Base-by-base conservation (phyloP, 2,329 filamentous ascomycete genomes). In the Davidsoniella virescens region DNA sequence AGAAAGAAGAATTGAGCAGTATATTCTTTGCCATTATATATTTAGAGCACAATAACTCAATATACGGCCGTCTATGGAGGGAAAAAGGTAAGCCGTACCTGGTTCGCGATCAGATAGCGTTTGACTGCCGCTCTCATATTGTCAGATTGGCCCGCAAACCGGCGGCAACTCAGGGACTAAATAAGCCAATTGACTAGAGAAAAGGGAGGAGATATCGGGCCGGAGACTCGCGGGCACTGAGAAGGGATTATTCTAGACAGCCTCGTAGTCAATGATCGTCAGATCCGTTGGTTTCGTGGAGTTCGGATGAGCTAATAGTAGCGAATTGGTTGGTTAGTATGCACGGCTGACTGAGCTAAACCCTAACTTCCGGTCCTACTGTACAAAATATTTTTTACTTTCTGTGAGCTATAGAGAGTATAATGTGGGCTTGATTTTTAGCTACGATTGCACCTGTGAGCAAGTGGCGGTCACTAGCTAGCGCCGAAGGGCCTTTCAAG, bases 101-200 rank as follows among this genome's bases (percentile, higher is more conserved):
- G 51, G 49, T 52, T 52, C 48, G 51, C 45, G 23, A 56, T 52
- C 44, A 56, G 44, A 45, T 56, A 51, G 36, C 53, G 53, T 47
- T 56, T 56, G 50, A 56, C 54, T 37, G 54, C 54, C 52, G 46
- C 47, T 49, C 54, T 55, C 54, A 55, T 55, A 45, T 54, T 54
- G 52, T 36, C 44, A 47, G 48, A 51, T 44, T 53, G 50, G 50
- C 45, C 51, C 46, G 44, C 49, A 41, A 50, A 44, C 42, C 39
- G 52, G 52, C 44, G 51, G 40, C 36, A 44, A 23, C 29, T 49
- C 44, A 20, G 50, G 38, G 29, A 45, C 18, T 29, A 39, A 26
- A 47, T 39, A 33, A 26, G 18, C 39, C 41, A 50, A 51, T 48
- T 49, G 44, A 36, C 46, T 38, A 42, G 20, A 45, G 6, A 26